Base-by-base conservation (phyloP, 1,284 basidiomycete species). In the Pterula multifida region DNA sequence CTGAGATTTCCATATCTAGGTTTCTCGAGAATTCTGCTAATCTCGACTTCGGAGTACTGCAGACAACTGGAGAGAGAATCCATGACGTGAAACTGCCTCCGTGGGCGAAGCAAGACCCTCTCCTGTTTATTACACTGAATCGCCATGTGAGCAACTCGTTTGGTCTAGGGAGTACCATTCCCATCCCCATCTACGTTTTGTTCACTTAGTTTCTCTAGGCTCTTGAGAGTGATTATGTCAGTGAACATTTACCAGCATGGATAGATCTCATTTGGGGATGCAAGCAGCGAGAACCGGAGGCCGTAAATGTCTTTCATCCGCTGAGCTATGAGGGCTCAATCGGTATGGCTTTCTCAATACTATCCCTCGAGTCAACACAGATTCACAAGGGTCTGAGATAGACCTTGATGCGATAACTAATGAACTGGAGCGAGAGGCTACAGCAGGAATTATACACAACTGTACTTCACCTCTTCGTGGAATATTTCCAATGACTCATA, bases 391-490 rank as follows among this genome's bases (percentile, higher is more conserved):
- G 23, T 39, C 36, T 13, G 35, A n/a, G 35, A 12, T 48, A 90
- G 91, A 94, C 61, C 67, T 95, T 15, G 91, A 94, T 61, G 67
- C 75, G 1, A 94, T 96, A 53, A 79, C 80, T 11, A 87, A 95
- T 58, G 81, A 90, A 45, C 69, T 89, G 21, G 90, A 98, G 66
- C 79, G 89, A 36, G 90, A 93, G 58, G 92, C 93, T 0, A 90
- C 90, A 1, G 88, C 94, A 4, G 90, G 92, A 2, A 95, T 94
- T 55, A 96, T 98, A 45, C 93, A 97, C 65, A 96, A 95, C 56
- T 95, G 90, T 89, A 56, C 49, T 75, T 6, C 26, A 25, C 36
- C 39, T 21, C 9, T 21, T 35, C 17, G 6, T 50, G 44, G 52
- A 54, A 24, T 54, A 52, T 4, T 48, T 51, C 19, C 51, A 19